These are phyloP conservation scores for Suillus subaureus DNA, from an alignment of 768 basidiomycete genomes.

Conservation along the genomic window DNA sequence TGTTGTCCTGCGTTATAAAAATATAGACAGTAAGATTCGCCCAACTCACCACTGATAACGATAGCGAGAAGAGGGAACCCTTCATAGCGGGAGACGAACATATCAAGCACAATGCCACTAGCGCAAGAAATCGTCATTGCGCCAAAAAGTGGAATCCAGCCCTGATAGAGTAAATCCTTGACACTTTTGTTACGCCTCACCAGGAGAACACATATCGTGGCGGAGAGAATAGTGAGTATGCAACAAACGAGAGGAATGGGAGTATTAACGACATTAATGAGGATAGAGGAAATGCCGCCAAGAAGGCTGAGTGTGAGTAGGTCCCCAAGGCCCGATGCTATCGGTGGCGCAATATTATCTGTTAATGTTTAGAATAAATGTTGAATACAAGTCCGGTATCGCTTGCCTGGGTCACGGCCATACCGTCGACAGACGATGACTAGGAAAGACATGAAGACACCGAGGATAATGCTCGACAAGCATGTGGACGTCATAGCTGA, in stretches of 20 bases:
- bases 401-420: too few relatives aligned
- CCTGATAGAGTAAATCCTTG: slow-evolving; percentile 71
- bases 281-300: too few relatives aligned
- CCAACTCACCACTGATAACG: slow-evolving; percentile 75
- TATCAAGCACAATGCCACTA: slow-evolving; percentile 89
- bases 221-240: slow-evolving; percentile 6
- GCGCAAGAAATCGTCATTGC: slow-evolving; percentile 88
- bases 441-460: too few relatives aligned
- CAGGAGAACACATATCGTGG: slow-evolving; percentile 52
- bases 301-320: too few relatives aligned
- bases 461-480: slow-evolving; percentile 55
- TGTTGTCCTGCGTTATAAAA: slow-evolving; percentile 24
- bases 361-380: too few relatives aligned
- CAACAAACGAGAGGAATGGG: too few relatives aligned
- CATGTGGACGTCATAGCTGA: slow-evolving; percentile 82
- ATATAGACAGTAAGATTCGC: background rate
- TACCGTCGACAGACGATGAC: too few relatives aligned
- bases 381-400: too few relatives aligned
- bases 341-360: too few relatives aligned
- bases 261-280: too few relatives aligned
- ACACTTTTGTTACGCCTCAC: slow-evolving; percentile 71
- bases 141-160: slow-evolving; percentile 88
- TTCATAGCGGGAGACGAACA: slow-evolving; percentile 83
- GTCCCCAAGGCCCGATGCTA: slow-evolving; percentile 27
- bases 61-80: slow-evolving; percentile 88